Percentiles rank a stretch among this genome's conserved stretches.
Conservation (phyloP, 139 green algal species). For the Edaphochlamys debaryana region DNA sequence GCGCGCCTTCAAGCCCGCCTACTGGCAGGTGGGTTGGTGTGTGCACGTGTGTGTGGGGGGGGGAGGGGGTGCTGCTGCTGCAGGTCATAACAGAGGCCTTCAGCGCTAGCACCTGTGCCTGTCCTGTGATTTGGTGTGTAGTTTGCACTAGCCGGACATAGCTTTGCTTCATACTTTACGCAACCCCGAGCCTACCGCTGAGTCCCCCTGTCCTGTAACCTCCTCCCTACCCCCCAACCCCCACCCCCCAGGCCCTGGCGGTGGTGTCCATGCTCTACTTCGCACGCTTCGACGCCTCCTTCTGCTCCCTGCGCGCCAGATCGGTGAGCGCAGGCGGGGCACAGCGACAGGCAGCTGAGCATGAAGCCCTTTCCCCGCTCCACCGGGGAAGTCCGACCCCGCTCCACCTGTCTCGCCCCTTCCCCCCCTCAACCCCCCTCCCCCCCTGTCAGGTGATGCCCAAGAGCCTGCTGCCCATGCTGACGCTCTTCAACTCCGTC, state of each 20-base stretch:
- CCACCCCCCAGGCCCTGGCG: constrained; percentile 71
- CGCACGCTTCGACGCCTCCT: constrained; percentile 85
- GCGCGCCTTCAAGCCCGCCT: constrained; percentile 74
- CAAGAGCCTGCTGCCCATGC: constrained; percentile 70
- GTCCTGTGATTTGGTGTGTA: too few species aligned
- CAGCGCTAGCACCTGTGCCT: too few species aligned
- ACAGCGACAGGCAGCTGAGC: too few species aligned
- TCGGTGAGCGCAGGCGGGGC: constrained; percentile 44
- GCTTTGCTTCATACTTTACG: too few species aligned
- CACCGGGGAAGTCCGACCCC: too few species aligned
- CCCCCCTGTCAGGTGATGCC: constrained; percentile 68
- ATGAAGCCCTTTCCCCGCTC: neutral
- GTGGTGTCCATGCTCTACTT: constrained; percentile 84
- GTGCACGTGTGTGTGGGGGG: too few species aligned
- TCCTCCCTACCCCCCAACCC: too few species aligned
- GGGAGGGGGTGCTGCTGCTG: too few species aligned
- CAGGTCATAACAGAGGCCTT: too few species aligned
- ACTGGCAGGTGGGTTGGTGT: constrained; percentile 66
- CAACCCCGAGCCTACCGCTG: too few species aligned
- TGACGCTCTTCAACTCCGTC: constrained; percentile 76
- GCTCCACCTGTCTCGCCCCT: neutral
- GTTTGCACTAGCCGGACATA: too few species aligned
- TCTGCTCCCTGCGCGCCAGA: constrained; percentile 79
- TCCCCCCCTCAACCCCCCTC: neutral
- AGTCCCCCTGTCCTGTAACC: too few species aligned